Base-by-base conservation (phyloP, 2,329 filamentous ascomycete genomes). In the Juglanconis juglandina region DNA sequence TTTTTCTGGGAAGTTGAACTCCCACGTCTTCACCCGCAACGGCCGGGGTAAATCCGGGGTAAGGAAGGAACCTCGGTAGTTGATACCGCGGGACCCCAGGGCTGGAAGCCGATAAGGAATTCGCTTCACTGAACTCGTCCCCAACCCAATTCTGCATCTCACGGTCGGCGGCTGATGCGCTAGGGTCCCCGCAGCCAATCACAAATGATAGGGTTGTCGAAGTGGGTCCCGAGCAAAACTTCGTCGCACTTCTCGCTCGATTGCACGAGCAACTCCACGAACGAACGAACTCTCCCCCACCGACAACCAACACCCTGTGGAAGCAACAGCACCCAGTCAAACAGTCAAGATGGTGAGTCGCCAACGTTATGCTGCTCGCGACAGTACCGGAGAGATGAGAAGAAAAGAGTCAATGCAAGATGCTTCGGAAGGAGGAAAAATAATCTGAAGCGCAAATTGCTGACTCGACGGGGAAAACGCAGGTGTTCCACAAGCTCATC, bases 361-460 rank as follows among this genome's bases (percentile, higher is more conserved):
- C 80, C 72, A 62, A 52, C 50, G 42, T 33, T 37, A 48, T 34
- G 14, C 39, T 54, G 53, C 46, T 46, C 35, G 51, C 49, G 57
- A 56, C 32, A 32, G 53, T 42, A 14, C 11, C 13, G 10, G 13
- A 33, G 30, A 39, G 37, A 58, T 58, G 59, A 59, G 52, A 35
- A 47, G 13, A 39, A 65, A 67, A 66, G 89, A 90, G 90, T 95
- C 91, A 82, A 83, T 86, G 92, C 94, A 97, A 97, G 91, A 92
- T 96, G 92, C 92, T 97, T 97, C 94, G 93, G 91, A 90, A 80
- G 78, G 77, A 73, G 68, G 72, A 75, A 69, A 73, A 69, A 61
- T 50, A 56, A 66, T 86, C 93, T 97, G 93, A 97, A 97, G 93
- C 92, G 93, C 87, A 87, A 96, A 96, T 96, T 97, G 94, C 94